Evolutionary conservation across 805 yeast species (phyloP).

Genomic region (Yarrowia yakushimensis): DNA sequence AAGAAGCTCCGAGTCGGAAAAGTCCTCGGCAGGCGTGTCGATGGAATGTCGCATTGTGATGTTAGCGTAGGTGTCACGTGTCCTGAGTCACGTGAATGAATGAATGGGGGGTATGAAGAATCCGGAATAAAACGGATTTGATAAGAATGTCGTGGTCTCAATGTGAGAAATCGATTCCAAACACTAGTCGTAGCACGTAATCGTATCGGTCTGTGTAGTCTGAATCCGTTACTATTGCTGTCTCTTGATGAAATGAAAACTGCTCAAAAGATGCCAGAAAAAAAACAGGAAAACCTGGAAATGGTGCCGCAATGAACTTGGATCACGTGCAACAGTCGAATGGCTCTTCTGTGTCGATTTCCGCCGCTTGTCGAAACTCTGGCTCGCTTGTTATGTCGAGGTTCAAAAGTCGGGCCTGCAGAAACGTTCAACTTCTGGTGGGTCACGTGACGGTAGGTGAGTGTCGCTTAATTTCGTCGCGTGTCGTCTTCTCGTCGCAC

Average conservation of each 20-base stretch:
- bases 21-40: constrained; percentile 10
- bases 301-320: no score
- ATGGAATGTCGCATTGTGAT: neutral
- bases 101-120: neutral
- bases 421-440: no score
- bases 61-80: neutral
- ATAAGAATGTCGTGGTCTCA: no score
- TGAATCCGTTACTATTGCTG: neutral
- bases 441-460: neutral
- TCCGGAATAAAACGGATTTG: no score
- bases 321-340: neutral
- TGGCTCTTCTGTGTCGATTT: neutral
- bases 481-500: no score
- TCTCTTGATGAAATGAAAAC: neutral
- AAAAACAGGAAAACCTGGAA: neutral
- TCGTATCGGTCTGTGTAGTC: neutral
- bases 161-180: no score
- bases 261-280: neutral
- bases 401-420: neutral
- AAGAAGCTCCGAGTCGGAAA: constrained; percentile 8
- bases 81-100: neutral
- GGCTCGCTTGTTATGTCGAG: neutral
- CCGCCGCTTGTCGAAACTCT: neutral
- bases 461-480: no score
- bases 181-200: no score